Base-by-base conservation (phyloP, 768 basidiomycete species). In the Rhodocollybia butyracea region DNA sequence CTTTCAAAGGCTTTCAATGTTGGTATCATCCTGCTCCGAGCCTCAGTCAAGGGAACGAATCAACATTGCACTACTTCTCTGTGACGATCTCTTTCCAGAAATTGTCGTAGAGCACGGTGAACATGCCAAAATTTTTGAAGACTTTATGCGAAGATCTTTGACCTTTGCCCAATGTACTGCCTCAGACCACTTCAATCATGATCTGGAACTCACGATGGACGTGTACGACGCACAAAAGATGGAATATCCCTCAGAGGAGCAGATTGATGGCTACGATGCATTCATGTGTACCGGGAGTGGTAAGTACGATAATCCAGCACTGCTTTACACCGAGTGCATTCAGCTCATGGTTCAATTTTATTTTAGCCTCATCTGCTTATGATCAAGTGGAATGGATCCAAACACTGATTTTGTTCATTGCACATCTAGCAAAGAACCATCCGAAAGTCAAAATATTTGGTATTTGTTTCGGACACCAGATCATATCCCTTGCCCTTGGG, bases 401-500 rank as follows among this genome's bases (percentile, higher is more conserved):
- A 59, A 72, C 64, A 12, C 84, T 96, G 39, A 73, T 88, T 22
- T 71, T 71, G 0, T 94, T 81, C 68, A 72, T 86, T 31, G 67
- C 73, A 1, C 67, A 72, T 38, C 65, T 93, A 19, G 76, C 78
- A 0, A 61, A 66, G 3, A 63, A 75, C 31, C 83, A 81, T 50
- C 82, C 85, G 0, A 67, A 76, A 7, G 68, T 92, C 59, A 91
- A 86, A 65, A 67, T 97, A 17, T 81, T 95, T 32, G 94, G 87
- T 85, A 89, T 97, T 48, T 98, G 95, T 68, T 98, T 94, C 61
- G 94, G 92, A 0, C 92, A 94, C 68, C 92, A 94, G 61, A 86
- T 92, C 62, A 62, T 96, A 56, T 80, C 86, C 2, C 77, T 86
- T 13, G 93, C 94, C 0, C 74, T 92, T 32, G 94, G 89, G 8